Conservation (phyloP, 129 eudicot genomes). For the Cynara cardunculus region DNA sequence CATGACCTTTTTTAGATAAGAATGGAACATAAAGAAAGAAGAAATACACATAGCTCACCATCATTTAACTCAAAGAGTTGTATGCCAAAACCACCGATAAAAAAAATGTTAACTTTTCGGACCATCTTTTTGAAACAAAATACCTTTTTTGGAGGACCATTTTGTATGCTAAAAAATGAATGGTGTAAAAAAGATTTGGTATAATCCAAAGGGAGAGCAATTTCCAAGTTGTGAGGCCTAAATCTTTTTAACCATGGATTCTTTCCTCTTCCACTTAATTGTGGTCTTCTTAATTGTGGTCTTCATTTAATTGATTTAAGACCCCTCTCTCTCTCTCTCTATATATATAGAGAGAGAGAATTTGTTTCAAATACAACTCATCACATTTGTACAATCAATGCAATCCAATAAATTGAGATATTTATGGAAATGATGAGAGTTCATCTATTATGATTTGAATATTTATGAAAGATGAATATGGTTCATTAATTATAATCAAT, state of each 20-base stretch:
- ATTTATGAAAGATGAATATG: too few species aligned
- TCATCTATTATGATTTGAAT: too few species aligned
- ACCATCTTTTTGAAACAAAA: slow-evolving; percentile 5
- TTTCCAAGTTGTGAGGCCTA: slow-evolving; percentile 10
- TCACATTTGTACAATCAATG: too few species aligned
- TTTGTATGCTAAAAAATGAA: slow-evolving; percentile 19
- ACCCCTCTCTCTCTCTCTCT: not conserved
- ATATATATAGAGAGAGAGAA: too few species aligned
- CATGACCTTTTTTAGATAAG: too few species aligned
- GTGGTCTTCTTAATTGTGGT: not conserved
- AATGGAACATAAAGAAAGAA: not conserved
- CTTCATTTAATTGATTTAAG: not conserved
- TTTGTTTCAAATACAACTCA: too few species aligned
- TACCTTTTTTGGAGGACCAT: slow-evolving; percentile 8
- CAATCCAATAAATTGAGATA: too few species aligned
- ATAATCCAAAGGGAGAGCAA: slow-evolving; percentile 26
- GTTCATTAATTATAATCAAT: too few species aligned
- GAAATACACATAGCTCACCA: not conserved
- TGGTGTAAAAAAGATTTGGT: slow-evolving; percentile 22
- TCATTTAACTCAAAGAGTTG: not conserved
- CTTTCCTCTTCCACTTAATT: slow-evolving; percentile 16
- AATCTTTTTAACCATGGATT: slow-evolving; percentile 9
- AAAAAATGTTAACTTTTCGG: not conserved
- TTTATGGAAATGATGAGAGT: too few species aligned
- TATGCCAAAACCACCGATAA: not conserved